phyloP scores from a whole-genome alignment of 805 yeast species.

The Wickerhamiella bombiphila region DNA sequence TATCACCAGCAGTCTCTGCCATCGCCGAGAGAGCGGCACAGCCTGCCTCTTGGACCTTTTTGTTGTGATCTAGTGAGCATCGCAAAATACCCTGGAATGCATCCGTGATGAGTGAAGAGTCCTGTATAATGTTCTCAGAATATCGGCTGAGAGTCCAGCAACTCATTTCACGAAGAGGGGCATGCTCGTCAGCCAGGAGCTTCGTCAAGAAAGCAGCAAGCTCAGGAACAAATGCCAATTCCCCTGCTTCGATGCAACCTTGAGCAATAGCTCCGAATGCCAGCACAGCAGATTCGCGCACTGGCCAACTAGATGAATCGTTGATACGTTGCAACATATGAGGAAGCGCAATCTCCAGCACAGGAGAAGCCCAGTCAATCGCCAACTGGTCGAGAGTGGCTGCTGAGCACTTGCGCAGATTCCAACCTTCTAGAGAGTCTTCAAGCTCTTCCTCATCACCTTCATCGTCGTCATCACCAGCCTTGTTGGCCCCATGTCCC shows the following conservation, averaged over 20 bases:
- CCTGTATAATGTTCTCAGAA: slow-evolving; percentile 58
- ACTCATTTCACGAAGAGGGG: slow-evolving; percentile 80
- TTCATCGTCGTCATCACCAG: slow-evolving; percentile 45
- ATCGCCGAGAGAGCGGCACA: slow-evolving; percentile 75
- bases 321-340: slow-evolving; percentile 54
- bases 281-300: slow-evolving; percentile 81
- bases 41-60: slow-evolving; percentile 91
- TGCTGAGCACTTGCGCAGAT: slow-evolving; percentile 82
- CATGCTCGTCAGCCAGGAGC: slow-evolving; percentile 55
- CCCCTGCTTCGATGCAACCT: slow-evolving; percentile 56
- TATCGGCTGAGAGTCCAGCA: slow-evolving; percentile 93
- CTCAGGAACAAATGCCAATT: slow-evolving; percentile 48
- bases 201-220: slow-evolving; percentile 76
- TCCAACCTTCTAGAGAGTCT: slow-evolving; percentile 67
- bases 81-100: slow-evolving; percentile 62
- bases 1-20: slow-evolving; percentile 59
- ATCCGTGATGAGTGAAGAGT: slow-evolving; percentile 55
- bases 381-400: slow-evolving; percentile 81
- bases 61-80: slow-evolving; percentile 68
- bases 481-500: slow-evolving; percentile 25
- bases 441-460: slow-evolving; percentile 64
- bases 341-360: slow-evolving; percentile 57
- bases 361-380: slow-evolving; percentile 48
- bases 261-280: slow-evolving; percentile 93
- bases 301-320: slow-evolving; percentile 59